A percentile compares a stretch with the other conserved stretches of the same genome.
Conservation (phyloP, 2,329 filamentous ascomycete species). For the Cercospora citrullina region DNA sequence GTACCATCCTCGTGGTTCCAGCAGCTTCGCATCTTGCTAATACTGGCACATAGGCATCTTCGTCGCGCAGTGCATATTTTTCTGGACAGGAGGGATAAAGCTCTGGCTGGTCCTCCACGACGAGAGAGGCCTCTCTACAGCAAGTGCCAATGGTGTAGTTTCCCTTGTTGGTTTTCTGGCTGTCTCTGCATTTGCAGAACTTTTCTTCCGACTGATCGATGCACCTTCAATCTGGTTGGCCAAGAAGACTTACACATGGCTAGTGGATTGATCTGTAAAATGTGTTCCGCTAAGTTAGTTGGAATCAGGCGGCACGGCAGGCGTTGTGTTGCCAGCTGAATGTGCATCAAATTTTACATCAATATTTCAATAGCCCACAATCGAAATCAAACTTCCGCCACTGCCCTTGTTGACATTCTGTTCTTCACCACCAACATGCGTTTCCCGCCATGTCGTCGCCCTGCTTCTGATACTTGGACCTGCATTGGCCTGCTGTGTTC, state of each 20-base stretch:
- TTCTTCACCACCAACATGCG: neutral
- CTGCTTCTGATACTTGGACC: neutral
- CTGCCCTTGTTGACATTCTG: neutral
- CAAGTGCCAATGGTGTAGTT: slow-evolving; percentile 32
- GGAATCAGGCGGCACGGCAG: no score
- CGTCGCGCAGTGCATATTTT: slow-evolving; percentile 32
- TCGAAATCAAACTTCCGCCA: neutral
- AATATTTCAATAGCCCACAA: neutral
- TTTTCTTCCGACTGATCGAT: slow-evolving; percentile 33
- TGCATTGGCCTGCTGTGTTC: neutral
- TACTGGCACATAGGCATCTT: slow-evolving; percentile 30
- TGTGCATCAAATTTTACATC: neutral
- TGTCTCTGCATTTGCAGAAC: slow-evolving; percentile 27
- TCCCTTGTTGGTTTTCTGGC: slow-evolving; percentile 27
- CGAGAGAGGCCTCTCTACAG: slow-evolving; percentile 14
- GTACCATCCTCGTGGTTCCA: neutral
- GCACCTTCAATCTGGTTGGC: slow-evolving; percentile 31
- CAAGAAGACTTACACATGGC: slow-evolving; percentile 27
- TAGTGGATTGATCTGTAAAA: slow-evolving; percentile 13
- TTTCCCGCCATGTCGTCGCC: neutral
- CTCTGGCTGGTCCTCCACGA: slow-evolving; percentile 31
- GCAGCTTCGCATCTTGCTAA: neutral
- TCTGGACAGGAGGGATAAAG: slow-evolving; percentile 36
- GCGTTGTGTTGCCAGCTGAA: neutral
- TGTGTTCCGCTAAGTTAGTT: neutral